These are phyloP conservation scores for Saitoella complicata DNA, from an alignment of 805 yeast genomes.

Conservation along the genomic window DNA sequence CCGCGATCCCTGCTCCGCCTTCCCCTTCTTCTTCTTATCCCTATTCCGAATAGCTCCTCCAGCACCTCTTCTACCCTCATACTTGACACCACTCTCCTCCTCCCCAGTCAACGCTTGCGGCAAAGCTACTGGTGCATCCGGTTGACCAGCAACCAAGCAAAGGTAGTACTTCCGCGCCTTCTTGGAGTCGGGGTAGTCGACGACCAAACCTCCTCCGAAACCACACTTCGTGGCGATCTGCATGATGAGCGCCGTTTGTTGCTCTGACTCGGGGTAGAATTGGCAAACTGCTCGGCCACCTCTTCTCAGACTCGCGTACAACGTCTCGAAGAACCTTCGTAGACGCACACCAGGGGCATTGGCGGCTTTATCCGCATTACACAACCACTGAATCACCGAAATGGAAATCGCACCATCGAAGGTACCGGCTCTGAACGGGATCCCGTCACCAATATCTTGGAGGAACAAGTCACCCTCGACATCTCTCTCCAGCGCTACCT, in stretches of 20 bases:
- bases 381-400: conserved; percentile 93
- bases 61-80: not conserved
- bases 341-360: conserved; percentile 75
- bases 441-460: conserved; percentile 84
- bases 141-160: conserved; percentile 72
- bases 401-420: conserved; percentile 94
- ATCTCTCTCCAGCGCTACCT: conserved; percentile 81
- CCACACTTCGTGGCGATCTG: conserved; percentile 86
- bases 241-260: conserved; percentile 61
- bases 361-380: conserved; percentile 77
- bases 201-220: conserved; percentile 86
- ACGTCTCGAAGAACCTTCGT: conserved; percentile 67
- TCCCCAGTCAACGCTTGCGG: conserved; percentile 20
- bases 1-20: conserved; percentile 54
- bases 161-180: conserved; percentile 81
- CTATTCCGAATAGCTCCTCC: too few relatives aligned
- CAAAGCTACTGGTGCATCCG: conserved; percentile 24
- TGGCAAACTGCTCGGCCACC: conserved; percentile 98
- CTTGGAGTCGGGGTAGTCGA: conserved; percentile 86
- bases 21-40: conserved; percentile 25
- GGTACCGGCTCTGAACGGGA: conserved; percentile 90
- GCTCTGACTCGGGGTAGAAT: conserved; percentile 84
- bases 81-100: conserved; percentile 59
- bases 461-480: conserved; percentile 86
- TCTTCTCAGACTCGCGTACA: conserved; percentile 69